Percentiles rank a stretch among this genome's conserved stretches.
Evolutionary conservation across 73 alveolate genomes (phyloP).

Genomic region (Paramecium sexaurelia): DNA sequence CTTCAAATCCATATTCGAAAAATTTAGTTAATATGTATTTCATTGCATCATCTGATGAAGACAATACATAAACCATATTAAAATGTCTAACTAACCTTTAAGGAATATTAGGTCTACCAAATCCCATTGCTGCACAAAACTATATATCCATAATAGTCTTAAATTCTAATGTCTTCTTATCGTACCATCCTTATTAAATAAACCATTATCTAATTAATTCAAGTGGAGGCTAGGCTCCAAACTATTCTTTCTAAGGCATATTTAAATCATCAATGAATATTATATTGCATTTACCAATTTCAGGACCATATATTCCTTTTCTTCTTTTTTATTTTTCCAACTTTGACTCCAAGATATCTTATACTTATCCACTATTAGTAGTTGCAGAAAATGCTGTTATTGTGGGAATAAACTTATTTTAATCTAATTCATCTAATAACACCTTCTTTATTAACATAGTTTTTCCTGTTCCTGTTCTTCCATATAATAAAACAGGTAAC

Average conservation of each 20-base stretch:
- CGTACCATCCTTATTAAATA: constrained; percentile 95
- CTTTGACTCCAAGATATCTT: constrained; percentile 83
- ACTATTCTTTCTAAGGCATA: constrained; percentile 97
- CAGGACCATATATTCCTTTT: constrained; percentile 96
- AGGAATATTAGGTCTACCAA: constrained; percentile 72
- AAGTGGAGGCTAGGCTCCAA: constrained; percentile 98
- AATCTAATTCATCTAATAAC: constrained; percentile 84
- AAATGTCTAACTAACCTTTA: constrained; percentile 91
- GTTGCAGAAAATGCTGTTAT: constrained; percentile 82
- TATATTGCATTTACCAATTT: constrained; percentile 92
- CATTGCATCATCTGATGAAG: constrained; percentile 83
- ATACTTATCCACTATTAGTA: constrained; percentile 79
- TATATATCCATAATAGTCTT: constrained; percentile 73
- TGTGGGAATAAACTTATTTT: constrained; percentile 79
- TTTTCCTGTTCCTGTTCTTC: constrained; percentile 98
- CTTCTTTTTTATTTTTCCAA: constrained; percentile 88
- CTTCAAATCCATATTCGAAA: constrained; percentile 85
- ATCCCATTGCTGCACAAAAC: constrained; percentile 85
- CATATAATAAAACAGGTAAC: constrained; percentile 79
- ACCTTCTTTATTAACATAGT: constrained; percentile 90
- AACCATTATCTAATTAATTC: constrained; percentile 96
- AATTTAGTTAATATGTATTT: constrained; percentile 83
- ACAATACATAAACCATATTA: constrained; percentile 82
- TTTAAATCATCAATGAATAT: constrained; percentile 97
- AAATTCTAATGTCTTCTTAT: constrained; percentile 86